phyloP scores from a whole-genome alignment of 2,329 filamentous ascomycete species.

The Fusarium neocosmosporiellum region DNA sequence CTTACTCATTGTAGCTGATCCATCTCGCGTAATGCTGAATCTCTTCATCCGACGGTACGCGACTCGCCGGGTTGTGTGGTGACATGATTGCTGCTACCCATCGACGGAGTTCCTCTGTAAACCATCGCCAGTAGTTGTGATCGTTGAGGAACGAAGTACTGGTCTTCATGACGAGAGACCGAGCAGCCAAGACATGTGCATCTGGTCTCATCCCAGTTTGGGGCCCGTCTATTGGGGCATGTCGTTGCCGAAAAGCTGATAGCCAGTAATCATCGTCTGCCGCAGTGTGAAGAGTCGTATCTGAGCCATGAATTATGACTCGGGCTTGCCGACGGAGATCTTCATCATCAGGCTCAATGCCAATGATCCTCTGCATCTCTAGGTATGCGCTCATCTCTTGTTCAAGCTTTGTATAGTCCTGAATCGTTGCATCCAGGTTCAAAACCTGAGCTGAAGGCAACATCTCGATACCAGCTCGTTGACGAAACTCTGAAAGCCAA shows the following conservation, averaged over 20 bases:
- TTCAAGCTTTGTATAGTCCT: constrained; percentile 36
- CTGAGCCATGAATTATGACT: constrained; percentile 33
- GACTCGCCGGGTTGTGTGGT: constrained; percentile 36
- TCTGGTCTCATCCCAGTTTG: constrained; percentile 3
- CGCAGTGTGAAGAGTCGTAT: constrained; percentile 31
- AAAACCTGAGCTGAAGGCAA: not conserved
- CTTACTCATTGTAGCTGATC: constrained; percentile 43
- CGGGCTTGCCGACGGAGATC: constrained; percentile 36
- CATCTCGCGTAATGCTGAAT: constrained; percentile 44
- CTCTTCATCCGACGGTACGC: constrained; percentile 39
- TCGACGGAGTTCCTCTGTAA: constrained; percentile 35
- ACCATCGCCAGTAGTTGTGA: constrained; percentile 39
- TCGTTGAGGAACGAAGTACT: constrained; percentile 38
- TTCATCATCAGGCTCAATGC: constrained; percentile 30
- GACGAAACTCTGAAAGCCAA: constrained; percentile 37
- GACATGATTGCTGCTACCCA: constrained; percentile 43
- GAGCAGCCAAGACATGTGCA: constrained; percentile 18
- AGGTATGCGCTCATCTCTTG: constrained; percentile 30
- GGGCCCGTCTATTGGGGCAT: constrained; percentile 19
- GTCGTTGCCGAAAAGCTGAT: constrained; percentile 32
- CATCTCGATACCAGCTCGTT: constrained; percentile 20
- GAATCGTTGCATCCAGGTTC: constrained; percentile 27
- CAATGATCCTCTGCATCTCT: constrained; percentile 24
- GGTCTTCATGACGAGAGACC: constrained; percentile 25
- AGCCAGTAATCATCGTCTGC: constrained; percentile 42